Evolutionary conservation across 768 basidiomycete genomes (phyloP).

Genomic region (Epithele typhae): DNA sequence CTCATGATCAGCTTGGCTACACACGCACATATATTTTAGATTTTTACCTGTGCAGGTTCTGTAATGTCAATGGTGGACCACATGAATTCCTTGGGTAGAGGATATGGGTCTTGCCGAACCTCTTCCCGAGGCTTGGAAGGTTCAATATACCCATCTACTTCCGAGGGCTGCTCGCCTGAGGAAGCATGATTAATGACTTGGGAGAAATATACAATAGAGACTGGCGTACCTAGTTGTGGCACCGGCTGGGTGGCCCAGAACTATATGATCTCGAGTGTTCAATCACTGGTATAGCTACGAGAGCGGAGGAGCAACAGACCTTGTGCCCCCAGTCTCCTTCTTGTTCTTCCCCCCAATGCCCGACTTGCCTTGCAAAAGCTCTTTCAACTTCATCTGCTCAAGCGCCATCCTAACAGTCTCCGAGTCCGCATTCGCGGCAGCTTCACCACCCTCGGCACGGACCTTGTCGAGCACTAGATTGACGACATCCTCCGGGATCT

Average conservation of each 20-base stretch:
- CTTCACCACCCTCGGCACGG: slow-evolving; percentile 48
- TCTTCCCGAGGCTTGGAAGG: slow-evolving; percentile 69
- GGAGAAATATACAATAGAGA: no score
- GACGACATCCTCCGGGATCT: slow-evolving; percentile 54
- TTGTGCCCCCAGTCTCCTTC: slow-evolving; percentile 86
- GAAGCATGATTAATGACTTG: no score
- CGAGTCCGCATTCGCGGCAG: slow-evolving; percentile 44
- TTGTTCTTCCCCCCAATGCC: slow-evolving; percentile 71
- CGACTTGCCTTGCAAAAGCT: slow-evolving; percentile 77
- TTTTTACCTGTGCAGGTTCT: slow-evolving; percentile 62
- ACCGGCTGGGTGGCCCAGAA: slow-evolving; percentile 99
- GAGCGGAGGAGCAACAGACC: slow-evolving; percentile 40
- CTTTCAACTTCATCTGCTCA: slow-evolving; percentile 79
- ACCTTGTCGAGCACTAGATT: slow-evolving; percentile 66
- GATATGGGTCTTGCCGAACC: slow-evolving; percentile 84
- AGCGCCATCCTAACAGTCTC: slow-evolving; percentile 66
- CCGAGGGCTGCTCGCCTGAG: slow-evolving; percentile 57
- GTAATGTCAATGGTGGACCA: slow-evolving; percentile 83
- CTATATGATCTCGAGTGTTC: no score
- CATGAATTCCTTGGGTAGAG: slow-evolving; percentile 88
- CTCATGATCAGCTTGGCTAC: neutral
- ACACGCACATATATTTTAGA: neutral
- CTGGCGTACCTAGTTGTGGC: slow-evolving; percentile 64
- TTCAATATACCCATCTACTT: slow-evolving; percentile 87
- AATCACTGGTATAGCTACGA: neutral